Evolutionary conservation across 176 grass and related monocot species (phyloP).

Genomic region (Paspalum notatum): DNA sequence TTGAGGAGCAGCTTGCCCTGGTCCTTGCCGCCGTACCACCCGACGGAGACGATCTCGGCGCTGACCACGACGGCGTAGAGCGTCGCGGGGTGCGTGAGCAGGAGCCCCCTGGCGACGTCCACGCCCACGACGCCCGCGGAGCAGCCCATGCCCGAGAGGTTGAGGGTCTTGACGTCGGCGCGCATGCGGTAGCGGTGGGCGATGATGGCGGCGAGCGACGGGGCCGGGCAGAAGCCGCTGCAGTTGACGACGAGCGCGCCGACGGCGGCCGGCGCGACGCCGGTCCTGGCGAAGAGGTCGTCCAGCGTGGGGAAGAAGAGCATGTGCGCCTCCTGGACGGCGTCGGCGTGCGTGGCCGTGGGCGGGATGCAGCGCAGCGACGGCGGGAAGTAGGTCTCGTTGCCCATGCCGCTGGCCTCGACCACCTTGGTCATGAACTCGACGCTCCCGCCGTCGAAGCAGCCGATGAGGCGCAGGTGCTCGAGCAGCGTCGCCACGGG

Average conservation of each 20-base stretch:
- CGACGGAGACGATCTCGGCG: constrained; percentile 71
- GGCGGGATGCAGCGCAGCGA: constrained; percentile 65
- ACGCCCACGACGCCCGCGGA: constrained; percentile 57
- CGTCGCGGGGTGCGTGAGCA: constrained; percentile 36
- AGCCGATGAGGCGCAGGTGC: constrained; percentile 59
- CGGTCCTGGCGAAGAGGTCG: constrained; percentile 58
- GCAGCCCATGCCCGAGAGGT: constrained; percentile 89
- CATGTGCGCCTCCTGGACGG: constrained; percentile 47
- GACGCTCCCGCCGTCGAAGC: constrained; percentile 71
- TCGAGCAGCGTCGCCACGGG: constrained; percentile 52
- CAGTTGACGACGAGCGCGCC: constrained; percentile 73
- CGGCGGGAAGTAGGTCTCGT: constrained; percentile 75
- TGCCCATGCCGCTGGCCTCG: constrained; percentile 69
- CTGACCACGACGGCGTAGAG: constrained; percentile 68
- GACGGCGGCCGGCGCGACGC: constrained; percentile 48
- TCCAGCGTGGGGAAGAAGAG: constrained; percentile 63
- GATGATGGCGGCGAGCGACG: constrained; percentile 68
- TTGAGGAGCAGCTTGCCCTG: constrained; percentile 77
- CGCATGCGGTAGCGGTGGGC: constrained; percentile 57
- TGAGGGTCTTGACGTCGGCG: constrained; percentile 58
- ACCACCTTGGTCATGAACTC: constrained; percentile 75
- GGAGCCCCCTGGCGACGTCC: constrained; percentile 46
- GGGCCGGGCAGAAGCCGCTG: constrained; percentile 56
- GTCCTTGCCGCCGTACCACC: constrained; percentile 78
- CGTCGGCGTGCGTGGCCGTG: constrained; percentile 42